These are phyloP conservation scores for Gracilaria caudata DNA, from an alignment of 23 red algal species.

Conservation along the genomic window DNA sequence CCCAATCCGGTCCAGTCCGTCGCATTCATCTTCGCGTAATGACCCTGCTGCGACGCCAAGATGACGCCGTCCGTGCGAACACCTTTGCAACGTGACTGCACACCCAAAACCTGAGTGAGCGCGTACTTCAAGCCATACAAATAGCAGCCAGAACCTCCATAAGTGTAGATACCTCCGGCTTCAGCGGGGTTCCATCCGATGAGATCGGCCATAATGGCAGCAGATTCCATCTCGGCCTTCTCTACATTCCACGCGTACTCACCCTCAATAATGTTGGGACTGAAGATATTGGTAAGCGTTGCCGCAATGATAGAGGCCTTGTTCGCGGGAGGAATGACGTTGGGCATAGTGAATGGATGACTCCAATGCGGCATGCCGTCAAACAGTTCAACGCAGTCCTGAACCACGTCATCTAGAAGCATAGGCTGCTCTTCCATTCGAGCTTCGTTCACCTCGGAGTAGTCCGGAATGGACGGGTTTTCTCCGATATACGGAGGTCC, in stretches of 20 bases:
- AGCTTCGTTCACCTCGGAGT: conserved; percentile 25
- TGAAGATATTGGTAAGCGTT: conserved; percentile 28
- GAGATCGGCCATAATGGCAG: conserved; percentile 36
- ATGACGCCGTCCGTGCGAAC: conserved; percentile 53
- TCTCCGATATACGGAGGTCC: conserved; percentile 25
- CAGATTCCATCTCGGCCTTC: conserved; percentile 52
- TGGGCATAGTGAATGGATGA: conserved; percentile 44
- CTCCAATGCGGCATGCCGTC: conserved; percentile 43
- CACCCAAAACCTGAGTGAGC: conserved; percentile 41
- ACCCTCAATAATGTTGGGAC: conserved; percentile 53
- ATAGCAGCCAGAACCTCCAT: conserved; percentile 60
- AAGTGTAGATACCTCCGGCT: conserved; percentile 53
- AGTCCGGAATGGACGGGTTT: conserved; percentile 3
- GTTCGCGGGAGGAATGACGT: conserved; percentile 58
- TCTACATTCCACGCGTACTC: conserved; percentile 51
- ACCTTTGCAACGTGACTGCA: conserved; percentile 30
- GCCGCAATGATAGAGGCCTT: conserved; percentile 56
- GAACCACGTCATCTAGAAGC: conserved; percentile 26
- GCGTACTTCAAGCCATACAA: conserved; percentile 67
- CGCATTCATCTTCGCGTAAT: conserved; percentile 58
- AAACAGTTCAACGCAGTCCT: conserved; percentile 39
- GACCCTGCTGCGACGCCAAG: conserved; percentile 43
- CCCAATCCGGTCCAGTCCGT: conserved; percentile 61
- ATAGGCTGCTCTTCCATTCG: conserved; percentile 5
- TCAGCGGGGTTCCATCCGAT: conserved; percentile 36